Evolutionary conservation across 1,284 basidiomycete species (phyloP), one percentile per base, ranked within the genome.

Genomic region (Cutaneotrichosporon dermatis): DNA sequence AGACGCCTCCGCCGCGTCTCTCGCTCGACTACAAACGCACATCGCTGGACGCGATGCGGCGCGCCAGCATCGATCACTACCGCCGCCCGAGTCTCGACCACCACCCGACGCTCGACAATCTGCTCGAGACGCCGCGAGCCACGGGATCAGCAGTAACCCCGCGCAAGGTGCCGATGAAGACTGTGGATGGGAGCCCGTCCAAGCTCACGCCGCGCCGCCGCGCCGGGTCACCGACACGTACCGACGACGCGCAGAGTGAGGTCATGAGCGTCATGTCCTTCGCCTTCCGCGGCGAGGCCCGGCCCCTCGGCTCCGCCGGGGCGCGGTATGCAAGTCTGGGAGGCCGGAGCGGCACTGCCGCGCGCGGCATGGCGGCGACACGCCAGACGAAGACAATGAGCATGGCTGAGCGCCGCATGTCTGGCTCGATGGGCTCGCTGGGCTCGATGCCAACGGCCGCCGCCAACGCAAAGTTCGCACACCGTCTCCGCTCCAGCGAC

Each of bases 381-480:
- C 25, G 25, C 25, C 25, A 25, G 25, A 34, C 45, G 13, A 60
- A 54, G 25, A 40, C 58, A 2, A 36, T 56, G 8, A 49, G 25
- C 25, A 5, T 58, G 16, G 35, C 61, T 25, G 59, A 58, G 25
- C 62, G 67, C n/a, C 55, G 68, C 15, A 49, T 51, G 11, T 57
- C 61, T 4, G 60, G 60, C 62, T 46, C 56, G 10, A 51, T 69
- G 43, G 15, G 13, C 13, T 3, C n/a, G 16, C 8, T 6, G 13
- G 43, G 15, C 11, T 13, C 13, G 11, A 36, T 11, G 10, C 41
- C 60, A 12, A 62, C 64, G 1, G 61, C 63, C 7, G 67, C 65
- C 7, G 72, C 70, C 9, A 68, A 70, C 54, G 75, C 74, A 15
- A 77, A 77, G 55, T 77, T 76, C 54, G 73, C 71, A 1, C 60